These are phyloP conservation scores for Microcos paniculata DNA, from an alignment of 345 rosid species.

Conservation along the genomic window DNA sequence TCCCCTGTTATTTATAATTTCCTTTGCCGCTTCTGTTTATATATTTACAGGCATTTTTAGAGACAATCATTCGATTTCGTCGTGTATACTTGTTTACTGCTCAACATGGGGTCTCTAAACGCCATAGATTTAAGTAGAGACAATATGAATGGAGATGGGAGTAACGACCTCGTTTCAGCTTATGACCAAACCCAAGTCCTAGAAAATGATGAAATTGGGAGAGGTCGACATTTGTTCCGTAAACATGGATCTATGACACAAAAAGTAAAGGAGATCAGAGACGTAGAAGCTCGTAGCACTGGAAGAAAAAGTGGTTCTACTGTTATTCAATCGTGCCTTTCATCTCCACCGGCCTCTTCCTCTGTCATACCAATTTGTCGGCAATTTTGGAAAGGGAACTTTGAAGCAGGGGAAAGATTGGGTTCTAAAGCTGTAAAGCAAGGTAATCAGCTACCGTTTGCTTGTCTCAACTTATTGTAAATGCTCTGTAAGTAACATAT, in stretches of 20 bases:
- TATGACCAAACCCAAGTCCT: background rate
- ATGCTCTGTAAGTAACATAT: background rate
- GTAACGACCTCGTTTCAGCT: background rate
- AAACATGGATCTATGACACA: background rate
- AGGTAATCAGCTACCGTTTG: background rate
- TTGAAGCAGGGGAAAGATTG: background rate
- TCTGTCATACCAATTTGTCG: background rate
- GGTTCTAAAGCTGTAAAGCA: background rate
- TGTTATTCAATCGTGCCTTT: background rate
- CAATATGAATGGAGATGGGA: too few species aligned
- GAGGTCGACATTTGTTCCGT: background rate
- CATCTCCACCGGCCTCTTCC: background rate
- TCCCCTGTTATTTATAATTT: background rate
- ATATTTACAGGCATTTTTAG: background rate
- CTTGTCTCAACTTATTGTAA: background rate
- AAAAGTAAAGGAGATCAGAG: background rate
- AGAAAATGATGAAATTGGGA: background rate
- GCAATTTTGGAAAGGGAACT: constrained; percentile 18
- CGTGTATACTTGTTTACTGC: background rate
- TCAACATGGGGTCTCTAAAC: background rate
- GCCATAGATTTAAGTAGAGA: background rate
- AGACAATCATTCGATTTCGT: background rate
- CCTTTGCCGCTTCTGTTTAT: background rate
- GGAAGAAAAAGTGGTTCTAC: background rate
- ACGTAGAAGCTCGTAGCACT: background rate